Evolutionary conservation across 2,329 filamentous ascomycete species (phyloP).

Genomic region (Colletotrichum abscissum): DNA sequence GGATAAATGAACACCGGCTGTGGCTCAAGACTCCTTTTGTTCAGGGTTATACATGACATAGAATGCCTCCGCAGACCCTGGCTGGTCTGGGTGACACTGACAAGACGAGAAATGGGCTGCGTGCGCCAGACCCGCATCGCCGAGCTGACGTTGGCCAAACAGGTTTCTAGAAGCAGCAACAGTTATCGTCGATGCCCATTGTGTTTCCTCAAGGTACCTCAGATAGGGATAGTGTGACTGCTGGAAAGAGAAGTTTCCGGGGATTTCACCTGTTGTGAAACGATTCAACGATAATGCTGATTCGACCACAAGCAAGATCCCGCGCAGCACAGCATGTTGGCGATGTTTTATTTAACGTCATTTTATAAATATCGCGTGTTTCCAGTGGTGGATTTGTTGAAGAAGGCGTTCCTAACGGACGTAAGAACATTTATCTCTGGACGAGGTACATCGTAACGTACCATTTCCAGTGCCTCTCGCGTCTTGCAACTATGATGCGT

Average conservation of each 20-base stretch:
- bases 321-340: constrained; percentile 2
- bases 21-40: neutral
- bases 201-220: neutral
- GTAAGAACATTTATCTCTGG: neutral
- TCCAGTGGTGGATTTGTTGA: constrained; percentile 1
- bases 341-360: constrained; percentile 22
- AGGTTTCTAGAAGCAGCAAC: neutral
- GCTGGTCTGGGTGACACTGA: neutral
- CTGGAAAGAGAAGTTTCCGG: constrained; percentile 8
- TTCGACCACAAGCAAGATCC: neutral
- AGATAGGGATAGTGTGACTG: neutral
- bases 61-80: neutral
- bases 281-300: constrained; percentile 21
- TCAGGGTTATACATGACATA: neutral
- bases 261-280: constrained; percentile 20
- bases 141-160: constrained; percentile 6
- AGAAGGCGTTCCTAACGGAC: neutral
- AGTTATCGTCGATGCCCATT: constrained; percentile 4
- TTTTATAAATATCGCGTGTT: constrained; percentile 9
- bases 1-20: neutral
- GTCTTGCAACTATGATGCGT: neutral
- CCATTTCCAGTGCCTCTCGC: neutral
- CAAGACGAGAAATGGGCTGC: constrained; percentile 6
- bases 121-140: neutral
- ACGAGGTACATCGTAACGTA: neutral